Evolutionary conservation across 2,329 filamentous ascomycete species (phyloP), one percentile per base, ranked within the genome.

Genomic region (Diaporthe nobilis): DNA sequence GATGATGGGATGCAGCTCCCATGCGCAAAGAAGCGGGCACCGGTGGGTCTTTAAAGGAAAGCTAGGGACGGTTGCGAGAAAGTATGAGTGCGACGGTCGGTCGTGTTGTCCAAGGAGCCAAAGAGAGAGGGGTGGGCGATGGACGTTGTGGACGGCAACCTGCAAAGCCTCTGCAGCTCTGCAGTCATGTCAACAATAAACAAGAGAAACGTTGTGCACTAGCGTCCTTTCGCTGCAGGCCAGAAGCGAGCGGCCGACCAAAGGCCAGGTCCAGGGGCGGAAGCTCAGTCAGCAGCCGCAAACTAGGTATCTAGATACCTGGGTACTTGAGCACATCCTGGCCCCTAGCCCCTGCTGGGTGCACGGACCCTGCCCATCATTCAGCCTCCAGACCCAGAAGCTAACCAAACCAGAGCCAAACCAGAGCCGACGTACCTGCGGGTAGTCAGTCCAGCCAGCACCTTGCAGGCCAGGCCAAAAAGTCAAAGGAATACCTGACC

Each of bases 151-250:
- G 44, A 47, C 31, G 55, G 42, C 42, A 49, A 67, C 61, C 42
- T 65, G 61, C 61, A 65, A 65, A 65, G 61, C 61, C 20, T 68
- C 65, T 68, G 47, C 63, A 51, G 44, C 28, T 37, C 12, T 47
- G 63, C 44, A 68, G 67, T 53, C 65, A 68, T 58, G 53, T 72
- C 57, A 60, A 67, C 60, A 67, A 57, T 73, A 61, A 73, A 67
- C 58, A 73, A 57, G 53, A 51, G 49, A 73, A 55, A 42, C n/a
- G 37, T 25, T 34, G 65, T 37, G 47, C 65, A 34, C 47, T 68
- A 68, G 65, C 47, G 65, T 58, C n/a, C 51, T 47, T 58, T 8
- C n/a, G 12, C 44, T 39, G 47, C 15, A 39, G 71, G 71, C 71
- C 61, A 47, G 60, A 44, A 8, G 39, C 37, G 37, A 39, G 37